A percentile compares a stretch with the other conserved stretches of the same genome.
phyloP scores from a whole-genome alignment of 352 stramenopile species.

The Globisporangium carolinianum region DNA sequence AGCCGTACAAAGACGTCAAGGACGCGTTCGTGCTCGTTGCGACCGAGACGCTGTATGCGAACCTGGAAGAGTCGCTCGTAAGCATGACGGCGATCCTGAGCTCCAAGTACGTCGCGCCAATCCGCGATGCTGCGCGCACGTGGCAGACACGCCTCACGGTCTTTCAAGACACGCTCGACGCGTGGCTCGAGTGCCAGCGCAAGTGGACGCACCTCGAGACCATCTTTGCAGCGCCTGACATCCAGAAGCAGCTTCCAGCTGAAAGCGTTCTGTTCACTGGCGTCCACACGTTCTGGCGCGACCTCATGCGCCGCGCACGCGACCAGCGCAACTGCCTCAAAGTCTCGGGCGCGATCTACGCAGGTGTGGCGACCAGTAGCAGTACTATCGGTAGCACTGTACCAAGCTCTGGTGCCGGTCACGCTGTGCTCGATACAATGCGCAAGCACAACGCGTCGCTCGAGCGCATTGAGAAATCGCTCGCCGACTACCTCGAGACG shows the following conservation, averaged over 20 bases:
- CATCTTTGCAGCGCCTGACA: slow-evolving; percentile 78
- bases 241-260: slow-evolving; percentile 74
- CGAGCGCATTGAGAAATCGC: slow-evolving; percentile 70
- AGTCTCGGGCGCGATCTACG: slow-evolving; percentile 39
- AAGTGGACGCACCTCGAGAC: slow-evolving; percentile 82
- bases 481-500: slow-evolving; percentile 79
- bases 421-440: slow-evolving; percentile 51
- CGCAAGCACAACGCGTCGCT: slow-evolving; percentile 65
- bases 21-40: slow-evolving; percentile 82
- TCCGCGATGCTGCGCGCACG: slow-evolving; percentile 57
- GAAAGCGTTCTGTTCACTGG: slow-evolving; percentile 49
- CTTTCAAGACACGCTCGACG: slow-evolving; percentile 80
- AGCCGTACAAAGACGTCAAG: slow-evolving; percentile 87
- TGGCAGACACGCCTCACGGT: slow-evolving; percentile 64
- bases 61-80: slow-evolving; percentile 87
- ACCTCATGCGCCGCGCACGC: slow-evolving; percentile 56
- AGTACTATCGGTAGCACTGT: slow-evolving; percentile 6
- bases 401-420: slow-evolving; percentile 15
- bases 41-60: slow-evolving; percentile 70
- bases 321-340: slow-evolving; percentile 66
- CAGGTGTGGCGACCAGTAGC: slow-evolving; percentile 8
- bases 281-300: slow-evolving; percentile 79
- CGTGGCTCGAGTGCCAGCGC: slow-evolving; percentile 71
- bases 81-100: slow-evolving; percentile 87
- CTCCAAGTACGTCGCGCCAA: slow-evolving; percentile 82